Evolutionary conservation across 2,329 filamentous ascomycete genomes (phyloP).

Genomic region (Aspergillus arachidicola): DNA sequence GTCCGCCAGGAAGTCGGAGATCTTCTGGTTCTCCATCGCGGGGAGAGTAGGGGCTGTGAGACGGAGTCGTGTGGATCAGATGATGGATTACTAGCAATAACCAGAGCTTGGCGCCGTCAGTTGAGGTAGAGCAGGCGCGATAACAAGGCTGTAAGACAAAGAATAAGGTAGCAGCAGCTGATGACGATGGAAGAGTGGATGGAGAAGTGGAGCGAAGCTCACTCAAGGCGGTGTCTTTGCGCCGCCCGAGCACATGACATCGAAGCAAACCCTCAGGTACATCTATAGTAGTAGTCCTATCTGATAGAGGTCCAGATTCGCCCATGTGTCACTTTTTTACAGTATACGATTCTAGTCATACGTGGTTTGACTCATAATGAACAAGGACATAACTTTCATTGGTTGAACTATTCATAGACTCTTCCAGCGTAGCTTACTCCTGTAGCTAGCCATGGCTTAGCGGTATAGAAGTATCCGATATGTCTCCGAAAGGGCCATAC

Average conservation of each 20-base stretch:
- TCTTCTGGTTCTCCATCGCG: constrained; percentile 80
- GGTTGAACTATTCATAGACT: neutral
- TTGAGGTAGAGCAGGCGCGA: constrained; percentile 1
- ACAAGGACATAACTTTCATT: neutral
- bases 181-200: constrained; percentile 15
- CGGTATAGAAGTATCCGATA: constrained; percentile 32
- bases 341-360: neutral
- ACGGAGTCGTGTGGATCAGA: constrained; percentile 16
- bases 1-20: constrained; percentile 87
- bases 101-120: neutral
- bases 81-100: constrained; percentile 11
- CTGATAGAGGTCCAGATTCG: neutral
- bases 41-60: constrained; percentile 18
- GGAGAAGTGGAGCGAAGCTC: constrained; percentile 24
- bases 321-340: neutral
- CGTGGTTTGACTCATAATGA: neutral
- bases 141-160: constrained; percentile 10
- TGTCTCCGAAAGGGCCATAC: constrained; percentile 28
- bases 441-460: neutral
- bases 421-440: neutral
- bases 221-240: constrained; percentile 28
- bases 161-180: constrained; percentile 7
- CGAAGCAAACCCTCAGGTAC: neutral
- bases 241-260: constrained; percentile 26
- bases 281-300: neutral